Evolutionary conservation across 2,329 filamentous ascomycete genomes (phyloP), one percentile per base, ranked within the genome.

Genomic region (Ascochyta rabiei): DNA sequence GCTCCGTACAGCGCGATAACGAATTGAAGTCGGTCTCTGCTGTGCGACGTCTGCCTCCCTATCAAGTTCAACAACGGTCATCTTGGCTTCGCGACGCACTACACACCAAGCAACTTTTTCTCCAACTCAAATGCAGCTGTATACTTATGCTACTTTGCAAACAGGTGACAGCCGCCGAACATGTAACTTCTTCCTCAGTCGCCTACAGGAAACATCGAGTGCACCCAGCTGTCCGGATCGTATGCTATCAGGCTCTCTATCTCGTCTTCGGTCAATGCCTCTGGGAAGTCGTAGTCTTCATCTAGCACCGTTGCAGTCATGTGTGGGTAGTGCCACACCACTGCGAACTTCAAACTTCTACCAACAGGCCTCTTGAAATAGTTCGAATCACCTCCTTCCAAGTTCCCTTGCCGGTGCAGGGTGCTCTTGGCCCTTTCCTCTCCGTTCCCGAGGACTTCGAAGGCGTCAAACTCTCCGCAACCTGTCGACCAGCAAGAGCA

Each of bases 401-500:
- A 78, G 60, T 85, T 83, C 30, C 75, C 75, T 75, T 92, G 70
- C 28, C 73, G 64, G 57, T 75, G 89, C 64, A 91, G 80, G 15
- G 88, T 90, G 34, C 85, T 86, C 77, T 89, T 91, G 75, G 85
- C 84, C 67, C 85, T 85, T 38, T 77, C 81, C 70, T 88, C 85
- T 24, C 89, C 89, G 0, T 81, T 72, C 56, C 82, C 80, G 35
- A 93, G 83, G 21, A 90, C 81, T 76, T 93, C 90, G 66, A 88
- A 86, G 48, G 92, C 81, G 67, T 93, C 90, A 58, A 89, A 84
- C 76, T 93, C 90, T 64, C 88, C 89, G 70, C 89, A 92, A 33
- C 84, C 85, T 66, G 69, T 80, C 12, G 74, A 75, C 89, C 89
- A 92, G 80, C 90, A 93, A 55, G 85, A 89, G 80, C 89, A 93